These are phyloP conservation scores for Globisporangium cystogenes DNA, from an alignment of 352 stramenopile species.

Conservation along the genomic window DNA sequence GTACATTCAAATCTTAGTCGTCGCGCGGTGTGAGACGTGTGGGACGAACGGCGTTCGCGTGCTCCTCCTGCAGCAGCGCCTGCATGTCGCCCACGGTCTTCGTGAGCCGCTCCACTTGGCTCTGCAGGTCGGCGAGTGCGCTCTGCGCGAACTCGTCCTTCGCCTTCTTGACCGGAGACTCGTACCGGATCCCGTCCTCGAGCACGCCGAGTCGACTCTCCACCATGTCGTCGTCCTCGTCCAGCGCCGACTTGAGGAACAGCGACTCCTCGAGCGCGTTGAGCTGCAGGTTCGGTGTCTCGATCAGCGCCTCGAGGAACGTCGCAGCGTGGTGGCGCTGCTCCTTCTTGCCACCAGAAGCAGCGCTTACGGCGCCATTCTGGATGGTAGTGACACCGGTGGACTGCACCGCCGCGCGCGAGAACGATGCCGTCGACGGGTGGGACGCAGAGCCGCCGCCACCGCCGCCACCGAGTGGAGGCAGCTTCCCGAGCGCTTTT, in stretches of 20 bases:
- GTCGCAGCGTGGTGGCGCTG: constrained; percentile 6
- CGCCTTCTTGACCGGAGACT: constrained; percentile 32
- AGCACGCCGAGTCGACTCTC: constrained; percentile 19
- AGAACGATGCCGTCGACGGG: not conserved
- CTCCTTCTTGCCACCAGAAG: not conserved
- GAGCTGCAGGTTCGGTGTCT: constrained; percentile 22
- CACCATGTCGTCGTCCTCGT: constrained; percentile 24
- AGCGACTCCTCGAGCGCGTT: constrained; percentile 28
- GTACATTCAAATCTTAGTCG: not conserved
- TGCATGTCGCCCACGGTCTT: constrained; percentile 30
- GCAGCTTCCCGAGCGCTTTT: constrained; percentile 5
- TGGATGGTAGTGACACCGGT: not conserved
- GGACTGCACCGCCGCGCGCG: not conserved
- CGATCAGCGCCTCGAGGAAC: constrained; percentile 22
- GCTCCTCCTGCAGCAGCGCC: constrained; percentile 14
- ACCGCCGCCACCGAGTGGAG: not conserved
- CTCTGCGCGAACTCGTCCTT: constrained; percentile 13
- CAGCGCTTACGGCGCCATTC: not conserved
- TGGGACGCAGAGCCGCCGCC: constrained; percentile 1
- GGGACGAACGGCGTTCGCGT: constrained; percentile 4
- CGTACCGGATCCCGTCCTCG: constrained; percentile 54
- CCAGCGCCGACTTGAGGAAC: constrained; percentile 43
- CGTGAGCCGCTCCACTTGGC: constrained; percentile 39
- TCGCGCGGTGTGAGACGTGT: constrained; percentile 1
- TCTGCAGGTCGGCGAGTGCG: constrained; percentile 26